Base-by-base conservation (phyloP, 441 rosid species). In the Gossypium trilobum region DNA sequence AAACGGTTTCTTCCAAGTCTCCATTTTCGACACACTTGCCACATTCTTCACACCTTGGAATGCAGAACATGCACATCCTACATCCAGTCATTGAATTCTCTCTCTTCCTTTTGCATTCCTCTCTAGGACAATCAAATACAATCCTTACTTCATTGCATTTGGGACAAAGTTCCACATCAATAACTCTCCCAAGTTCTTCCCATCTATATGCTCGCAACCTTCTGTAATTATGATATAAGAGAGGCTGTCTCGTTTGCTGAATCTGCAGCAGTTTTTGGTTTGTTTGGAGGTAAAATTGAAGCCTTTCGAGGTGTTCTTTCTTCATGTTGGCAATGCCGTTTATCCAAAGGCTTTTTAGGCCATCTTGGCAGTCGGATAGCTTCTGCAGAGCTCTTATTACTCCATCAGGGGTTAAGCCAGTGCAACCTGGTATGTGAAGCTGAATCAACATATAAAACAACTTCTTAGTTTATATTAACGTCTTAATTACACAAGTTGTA, bases 21-120 rank as follows among this genome's bases (percentile, higher is more conserved):
- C 78, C 90, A 9, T 63, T 25, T 20, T 77, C 75, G 1, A 84
- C 68, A 14, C 97, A 92, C 39, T 73, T 74, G 0, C 87, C 82
- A 4, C 99, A 92, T 79, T 89, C 92, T 4, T 68, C 88, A 55
- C 97, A 89, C 80, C 94, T 82, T 1, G 87, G 75, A 72, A 88
- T 72, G 74, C 99, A 94, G 62, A 83, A 61, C 51, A 65, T 29
- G 72, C 97, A 92, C 58, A 90, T 93, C 55, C 78, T 78, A 65
- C 98, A 91, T 39, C 67, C 74, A 10, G 7, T 60, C 71, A 17
- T 33, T 2, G 7, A 68, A 29, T 4, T 11, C 58, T 73, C 63
- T 76, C 69, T 66, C 70, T 75, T 58, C 55, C 74, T 13, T 46
- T 14, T 79, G 78, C 91, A 89, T 0, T 76, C 70, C 50, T 56